These are phyloP conservation scores for Wickerhamiella nectarea DNA, from an alignment of 805 yeast species.

Conservation along the genomic window DNA sequence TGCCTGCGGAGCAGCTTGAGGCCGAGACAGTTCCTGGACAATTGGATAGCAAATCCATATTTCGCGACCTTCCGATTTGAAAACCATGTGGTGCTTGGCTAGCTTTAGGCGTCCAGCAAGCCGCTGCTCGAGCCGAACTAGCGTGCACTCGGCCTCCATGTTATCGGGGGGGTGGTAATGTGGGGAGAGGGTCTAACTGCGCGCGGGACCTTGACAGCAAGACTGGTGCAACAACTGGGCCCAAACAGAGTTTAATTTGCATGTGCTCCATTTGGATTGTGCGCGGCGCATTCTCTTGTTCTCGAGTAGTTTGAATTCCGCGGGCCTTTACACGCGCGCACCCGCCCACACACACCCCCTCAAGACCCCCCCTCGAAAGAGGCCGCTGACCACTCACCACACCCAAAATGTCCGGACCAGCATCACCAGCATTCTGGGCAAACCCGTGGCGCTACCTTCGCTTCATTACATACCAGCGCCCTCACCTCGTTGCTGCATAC, in stretches of 20 bases:
- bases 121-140: constrained; percentile 44
- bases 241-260: too few relatives aligned
- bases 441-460: constrained; percentile 32
- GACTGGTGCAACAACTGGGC: too few relatives aligned
- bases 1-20: constrained; percentile 23
- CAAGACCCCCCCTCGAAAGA: neutral
- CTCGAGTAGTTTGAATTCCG: too few relatives aligned
- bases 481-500: constrained; percentile 56
- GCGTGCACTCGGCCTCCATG: constrained; percentile 23
- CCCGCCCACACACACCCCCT: neutral
- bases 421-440: constrained; percentile 22
- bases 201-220: too few relatives aligned
- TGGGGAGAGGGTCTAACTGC: neutral
- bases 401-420: neutral
- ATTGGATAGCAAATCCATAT: constrained; percentile 89
- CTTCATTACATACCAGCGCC: constrained; percentile 62
- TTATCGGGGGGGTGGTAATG: constrained; percentile 18
- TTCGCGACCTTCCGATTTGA: constrained; percentile 39
- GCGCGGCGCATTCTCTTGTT: too few relatives aligned
- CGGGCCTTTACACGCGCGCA: too few relatives aligned
- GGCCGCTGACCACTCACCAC: neutral
- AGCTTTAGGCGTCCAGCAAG: constrained; percentile 50
- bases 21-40: constrained; percentile 34
- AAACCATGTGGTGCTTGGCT: constrained; percentile 65
- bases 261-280: too few relatives aligned